A percentile compares a stretch with the other conserved stretches of the same genome.
Evolutionary conservation across 73 alveolate species (phyloP).

Genomic region (Paramecium sexaurelia): DNA sequence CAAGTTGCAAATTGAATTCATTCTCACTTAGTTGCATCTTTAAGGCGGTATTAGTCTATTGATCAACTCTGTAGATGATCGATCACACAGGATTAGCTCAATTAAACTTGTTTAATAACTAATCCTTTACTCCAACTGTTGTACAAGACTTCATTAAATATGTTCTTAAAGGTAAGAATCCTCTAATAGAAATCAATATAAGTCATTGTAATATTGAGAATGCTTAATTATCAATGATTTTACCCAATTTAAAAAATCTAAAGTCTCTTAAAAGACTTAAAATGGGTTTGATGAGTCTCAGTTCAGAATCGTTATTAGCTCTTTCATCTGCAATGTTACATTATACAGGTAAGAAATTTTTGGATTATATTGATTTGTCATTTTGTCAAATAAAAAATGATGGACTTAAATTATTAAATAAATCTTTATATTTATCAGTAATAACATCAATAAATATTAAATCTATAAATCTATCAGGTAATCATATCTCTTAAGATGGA

Average conservation of each 20-base stretch:
- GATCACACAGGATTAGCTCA: conserved; percentile 41
- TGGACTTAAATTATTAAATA: conserved; percentile 21
- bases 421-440: background rate
- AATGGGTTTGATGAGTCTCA: background rate
- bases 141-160: conserved; percentile 32
- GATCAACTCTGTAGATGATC: conserved; percentile 10
- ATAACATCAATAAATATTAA: background rate
- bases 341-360: conserved; percentile 13
- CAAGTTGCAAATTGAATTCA: conserved; percentile 38
- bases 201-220: conserved; percentile 36
- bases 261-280: conserved; percentile 14
- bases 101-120: conserved; percentile 2
- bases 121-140: conserved; percentile 21
- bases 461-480: background rate
- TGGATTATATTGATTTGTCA: conserved; percentile 29
- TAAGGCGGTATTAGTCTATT: background rate
- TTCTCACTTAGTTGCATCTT: conserved; percentile 38
- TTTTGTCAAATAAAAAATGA: background rate
- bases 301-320: background rate
- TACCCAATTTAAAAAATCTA: background rate
- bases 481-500: background rate
- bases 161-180: conserved; percentile 46
- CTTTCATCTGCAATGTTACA: background rate
- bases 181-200: background rate
- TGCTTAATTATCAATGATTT: background rate